These are phyloP conservation scores for Perilla frutescens DNA, from an alignment of 257 asterid genomes.

Conservation along the genomic window DNA sequence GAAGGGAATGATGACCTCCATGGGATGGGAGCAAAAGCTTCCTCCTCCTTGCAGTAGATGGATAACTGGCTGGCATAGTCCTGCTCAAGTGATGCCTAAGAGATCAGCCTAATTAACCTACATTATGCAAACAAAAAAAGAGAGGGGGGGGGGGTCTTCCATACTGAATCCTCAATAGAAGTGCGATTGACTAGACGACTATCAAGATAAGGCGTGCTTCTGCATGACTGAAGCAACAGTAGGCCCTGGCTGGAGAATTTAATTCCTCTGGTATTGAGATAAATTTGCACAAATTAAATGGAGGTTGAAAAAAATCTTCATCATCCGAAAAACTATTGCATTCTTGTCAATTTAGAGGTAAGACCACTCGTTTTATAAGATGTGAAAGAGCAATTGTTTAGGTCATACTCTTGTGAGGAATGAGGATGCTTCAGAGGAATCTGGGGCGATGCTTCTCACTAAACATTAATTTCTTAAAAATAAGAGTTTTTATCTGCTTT, in stretches of 20 bases:
- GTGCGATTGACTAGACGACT: no score
- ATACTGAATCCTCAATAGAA: no score
- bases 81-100: neutral
- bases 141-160: no score
- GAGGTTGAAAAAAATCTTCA: constrained; percentile 7
- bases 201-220: neutral
- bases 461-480: neutral
- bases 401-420: neutral
- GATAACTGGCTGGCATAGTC: neutral
- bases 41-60: neutral
- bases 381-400: neutral
- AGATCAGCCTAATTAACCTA: no score
- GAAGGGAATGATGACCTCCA: no score
- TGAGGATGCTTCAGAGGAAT: constrained; percentile 11
- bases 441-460: neutral
- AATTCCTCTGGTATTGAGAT: constrained; percentile 6
- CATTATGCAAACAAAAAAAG: no score
- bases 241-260: constrained; percentile 17
- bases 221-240: neutral
- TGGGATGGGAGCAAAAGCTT: neutral
- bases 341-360: neutral
- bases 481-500: neutral
- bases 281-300: constrained; percentile 2
- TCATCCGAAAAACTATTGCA: neutral
- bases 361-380: neutral